Conservation (phyloP, 2,329 filamentous ascomycete genomes). For the Colletotrichum aenigma region DNA sequence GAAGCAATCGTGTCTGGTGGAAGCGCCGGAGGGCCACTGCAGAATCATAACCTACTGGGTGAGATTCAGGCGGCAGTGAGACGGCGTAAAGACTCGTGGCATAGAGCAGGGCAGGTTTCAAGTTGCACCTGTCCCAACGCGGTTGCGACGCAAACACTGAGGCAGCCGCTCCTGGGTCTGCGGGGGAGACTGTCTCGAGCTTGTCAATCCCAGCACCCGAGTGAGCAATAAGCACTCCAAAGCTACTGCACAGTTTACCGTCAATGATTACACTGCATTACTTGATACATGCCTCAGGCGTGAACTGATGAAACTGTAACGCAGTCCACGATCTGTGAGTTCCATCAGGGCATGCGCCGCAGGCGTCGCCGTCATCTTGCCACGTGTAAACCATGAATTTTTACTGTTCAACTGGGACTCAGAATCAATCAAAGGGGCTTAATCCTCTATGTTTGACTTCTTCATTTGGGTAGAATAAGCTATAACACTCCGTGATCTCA, state of each 20-base stretch:
- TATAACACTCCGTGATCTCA: background rate
- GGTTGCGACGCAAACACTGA: background rate
- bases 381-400: background rate
- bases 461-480: background rate
- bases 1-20: background rate
- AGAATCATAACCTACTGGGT: background rate
- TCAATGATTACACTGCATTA: background rate
- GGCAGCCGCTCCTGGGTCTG: background rate
- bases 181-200: background rate
- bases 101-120: background rate
- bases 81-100: slow-evolving; percentile 7
- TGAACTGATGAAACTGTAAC: background rate
- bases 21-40: background rate
- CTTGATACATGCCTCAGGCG: background rate
- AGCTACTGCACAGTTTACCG: background rate
- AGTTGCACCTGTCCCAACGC: background rate
- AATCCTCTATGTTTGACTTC: background rate
- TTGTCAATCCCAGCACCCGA: background rate
- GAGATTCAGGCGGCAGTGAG: background rate
- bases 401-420: background rate
- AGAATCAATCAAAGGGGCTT: background rate
- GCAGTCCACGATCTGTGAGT: background rate
- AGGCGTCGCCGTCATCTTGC: background rate
- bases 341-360: background rate
- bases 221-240: background rate